Conservation (phyloP, 192 early-diverging fungal genomes). For the Mortierella hygrophila region DNA sequence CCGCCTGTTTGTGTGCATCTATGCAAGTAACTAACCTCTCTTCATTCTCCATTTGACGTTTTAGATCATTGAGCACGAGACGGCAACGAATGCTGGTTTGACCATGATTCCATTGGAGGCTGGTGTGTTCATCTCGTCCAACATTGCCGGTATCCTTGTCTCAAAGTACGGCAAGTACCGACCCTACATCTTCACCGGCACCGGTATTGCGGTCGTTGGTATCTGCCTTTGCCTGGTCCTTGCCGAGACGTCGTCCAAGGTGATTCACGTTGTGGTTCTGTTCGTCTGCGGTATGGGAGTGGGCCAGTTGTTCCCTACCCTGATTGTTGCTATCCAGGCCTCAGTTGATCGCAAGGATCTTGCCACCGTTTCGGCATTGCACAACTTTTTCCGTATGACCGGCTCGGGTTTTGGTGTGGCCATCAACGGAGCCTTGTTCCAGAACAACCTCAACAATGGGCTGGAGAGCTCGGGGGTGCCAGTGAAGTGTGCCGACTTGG, state of each 20-base stretch:
- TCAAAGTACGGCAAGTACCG: slow-evolving; percentile 75
- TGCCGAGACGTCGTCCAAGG: slow-evolving; percentile 58
- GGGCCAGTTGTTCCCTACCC: slow-evolving; percentile 41
- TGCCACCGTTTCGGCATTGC: slow-evolving; percentile 51
- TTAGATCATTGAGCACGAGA: slow-evolving; percentile 71
- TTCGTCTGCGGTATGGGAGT: slow-evolving; percentile 80
- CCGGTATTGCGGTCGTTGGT: slow-evolving; percentile 70
- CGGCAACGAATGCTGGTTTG: slow-evolving; percentile 81
- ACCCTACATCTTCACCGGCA: slow-evolving; percentile 71
- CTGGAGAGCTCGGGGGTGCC: slow-evolving; percentile 12
- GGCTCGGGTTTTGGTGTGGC: slow-evolving; percentile 68
- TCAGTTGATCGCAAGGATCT: slow-evolving; percentile 47
- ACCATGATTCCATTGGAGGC: slow-evolving; percentile 77
- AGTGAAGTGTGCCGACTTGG: slow-evolving; percentile 15
- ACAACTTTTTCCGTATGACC: slow-evolving; percentile 65
- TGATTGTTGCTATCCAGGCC: slow-evolving; percentile 51
- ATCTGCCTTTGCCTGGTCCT: slow-evolving; percentile 76
- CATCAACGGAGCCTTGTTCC: slow-evolving; percentile 72
- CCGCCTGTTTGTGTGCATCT: slow-evolving; percentile 68
- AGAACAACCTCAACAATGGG: slow-evolving; percentile 27
- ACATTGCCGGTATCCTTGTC: slow-evolving; percentile 73
- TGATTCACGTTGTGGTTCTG: slow-evolving; percentile 67
- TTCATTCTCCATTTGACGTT: slow-evolving; percentile 55
- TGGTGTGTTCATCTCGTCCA: slow-evolving; percentile 75
- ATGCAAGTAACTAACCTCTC: slow-evolving; percentile 46